These are phyloP conservation scores for Leccinum imitatum DNA, from an alignment of 768 basidiomycete genomes.

Conservation along the genomic window DNA sequence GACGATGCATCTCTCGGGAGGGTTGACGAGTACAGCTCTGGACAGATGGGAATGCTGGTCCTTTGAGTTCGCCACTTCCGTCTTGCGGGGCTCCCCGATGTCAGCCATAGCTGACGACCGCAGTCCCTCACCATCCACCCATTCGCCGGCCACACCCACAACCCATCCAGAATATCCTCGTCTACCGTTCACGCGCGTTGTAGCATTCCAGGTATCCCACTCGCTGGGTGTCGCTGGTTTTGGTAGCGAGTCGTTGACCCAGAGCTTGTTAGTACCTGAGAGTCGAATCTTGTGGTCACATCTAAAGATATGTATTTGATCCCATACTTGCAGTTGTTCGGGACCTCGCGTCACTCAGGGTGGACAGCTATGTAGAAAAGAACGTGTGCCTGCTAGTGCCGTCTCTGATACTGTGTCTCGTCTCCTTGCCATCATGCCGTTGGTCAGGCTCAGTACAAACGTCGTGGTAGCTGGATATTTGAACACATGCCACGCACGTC, in stretches of 20 bases:
- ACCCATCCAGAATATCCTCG: slow-evolving; percentile 41
- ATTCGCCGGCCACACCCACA: neutral
- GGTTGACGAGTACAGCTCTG: slow-evolving; percentile 61
- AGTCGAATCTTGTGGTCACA: neutral
- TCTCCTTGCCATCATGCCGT: slow-evolving; percentile 31
- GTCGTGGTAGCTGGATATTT: slow-evolving; percentile 27
- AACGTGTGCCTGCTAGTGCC: neutral
- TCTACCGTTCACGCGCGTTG: slow-evolving; percentile 79
- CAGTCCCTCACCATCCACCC: slow-evolving; percentile 4
- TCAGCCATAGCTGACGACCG: slow-evolving; percentile 41
- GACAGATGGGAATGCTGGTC: slow-evolving; percentile 86
- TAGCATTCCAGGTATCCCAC: slow-evolving; percentile 51
- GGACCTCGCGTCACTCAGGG: neutral
- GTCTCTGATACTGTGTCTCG: neutral
- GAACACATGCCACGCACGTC: neutral
- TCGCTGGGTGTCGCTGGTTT: slow-evolving; percentile 67
- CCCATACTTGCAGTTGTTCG: neutral
- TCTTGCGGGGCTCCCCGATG: slow-evolving; percentile 51
- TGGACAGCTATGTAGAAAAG: neutral
- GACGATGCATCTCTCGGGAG: slow-evolving; percentile 24
- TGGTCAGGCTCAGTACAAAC: slow-evolving; percentile 40
- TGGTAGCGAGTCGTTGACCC: slow-evolving; percentile 37
- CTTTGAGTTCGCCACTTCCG: slow-evolving; percentile 56
- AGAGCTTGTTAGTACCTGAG: neutral
- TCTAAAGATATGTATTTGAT: neutral